Evolutionary conservation across 139 green algal genomes (phyloP).

Genomic region (Chara braunii): DNA sequence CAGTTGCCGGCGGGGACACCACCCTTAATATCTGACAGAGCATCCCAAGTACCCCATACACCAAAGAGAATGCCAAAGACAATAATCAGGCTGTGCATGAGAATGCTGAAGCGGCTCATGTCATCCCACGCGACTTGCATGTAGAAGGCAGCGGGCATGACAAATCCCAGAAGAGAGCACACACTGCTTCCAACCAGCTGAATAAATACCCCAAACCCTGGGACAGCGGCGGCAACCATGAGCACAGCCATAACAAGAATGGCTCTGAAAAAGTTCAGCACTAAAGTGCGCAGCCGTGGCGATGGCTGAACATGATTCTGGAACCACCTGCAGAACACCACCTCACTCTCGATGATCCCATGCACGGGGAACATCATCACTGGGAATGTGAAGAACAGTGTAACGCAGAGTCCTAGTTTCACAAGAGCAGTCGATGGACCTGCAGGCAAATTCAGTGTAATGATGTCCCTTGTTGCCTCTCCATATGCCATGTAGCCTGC

Average conservation of each 20-base stretch:
- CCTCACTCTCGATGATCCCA: slow-evolving; percentile 16
- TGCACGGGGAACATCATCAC: slow-evolving; percentile 53
- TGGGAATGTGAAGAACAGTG: slow-evolving; percentile 54
- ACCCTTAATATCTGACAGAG: slow-evolving; percentile 2
- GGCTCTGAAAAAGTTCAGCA: slow-evolving; percentile 4
- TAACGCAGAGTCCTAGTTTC: slow-evolving; percentile 47
- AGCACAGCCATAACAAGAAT: slow-evolving; percentile 4
- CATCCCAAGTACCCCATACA: slow-evolving; percentile 12
- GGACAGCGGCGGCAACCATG: slow-evolving; percentile 1
- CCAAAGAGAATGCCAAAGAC: slow-evolving; percentile 24
- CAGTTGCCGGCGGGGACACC: too few species aligned
- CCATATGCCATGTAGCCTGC: slow-evolving; percentile 41
- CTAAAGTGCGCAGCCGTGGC: neutral
- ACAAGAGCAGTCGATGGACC: slow-evolving; percentile 42
- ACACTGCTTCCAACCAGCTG: slow-evolving; percentile 18
- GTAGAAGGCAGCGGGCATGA: slow-evolving; percentile 22
- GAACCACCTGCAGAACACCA: slow-evolving; percentile 10
- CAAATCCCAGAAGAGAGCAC: slow-evolving; percentile 28
- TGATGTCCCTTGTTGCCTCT: slow-evolving; percentile 45
- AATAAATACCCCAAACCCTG: slow-evolving; percentile 19
- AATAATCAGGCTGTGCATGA: too few species aligned
- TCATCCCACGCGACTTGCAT: slow-evolving; percentile 3
- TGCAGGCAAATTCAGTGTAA: slow-evolving; percentile 52
- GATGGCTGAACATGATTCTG: slow-evolving; percentile 13
- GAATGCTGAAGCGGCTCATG: neutral